Evolutionary conservation across 176 grass and related monocot genomes (phyloP).

Genomic region (Triticum urartu): DNA sequence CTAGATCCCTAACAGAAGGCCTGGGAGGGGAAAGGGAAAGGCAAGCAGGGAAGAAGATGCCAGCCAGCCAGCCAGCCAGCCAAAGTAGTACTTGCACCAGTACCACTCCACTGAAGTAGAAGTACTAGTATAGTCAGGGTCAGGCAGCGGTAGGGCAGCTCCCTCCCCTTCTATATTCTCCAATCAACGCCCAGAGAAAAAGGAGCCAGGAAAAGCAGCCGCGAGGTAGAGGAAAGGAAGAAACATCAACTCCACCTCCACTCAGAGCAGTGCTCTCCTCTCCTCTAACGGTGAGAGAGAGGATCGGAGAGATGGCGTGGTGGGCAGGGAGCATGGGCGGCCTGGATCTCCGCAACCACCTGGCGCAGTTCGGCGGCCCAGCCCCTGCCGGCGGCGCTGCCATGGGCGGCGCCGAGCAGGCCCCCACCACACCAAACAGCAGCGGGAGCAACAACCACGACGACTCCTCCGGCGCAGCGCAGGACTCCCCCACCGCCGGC

Average conservation of each 20-base stretch:
- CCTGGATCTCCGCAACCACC: conserved; percentile 63
- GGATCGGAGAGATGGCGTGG: conserved; percentile 48
- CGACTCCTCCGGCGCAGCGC: conserved; percentile 40
- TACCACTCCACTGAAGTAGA: not conserved
- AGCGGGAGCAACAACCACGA: conserved; percentile 74
- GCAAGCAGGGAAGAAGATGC: conserved; percentile 6
- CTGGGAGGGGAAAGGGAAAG: not conserved
- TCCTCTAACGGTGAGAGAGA: not conserved
- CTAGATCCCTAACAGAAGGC: not conserved
- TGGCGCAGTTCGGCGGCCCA: conserved; percentile 32
- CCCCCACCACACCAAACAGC: conserved; percentile 56
- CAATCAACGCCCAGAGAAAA: conserved; percentile 24
- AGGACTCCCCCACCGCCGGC: conserved; percentile 43
- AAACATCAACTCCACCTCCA: conserved; percentile 6
- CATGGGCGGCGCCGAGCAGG: not conserved
- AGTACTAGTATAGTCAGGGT: not conserved
- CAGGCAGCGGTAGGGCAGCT: not conserved
- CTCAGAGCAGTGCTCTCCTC: not conserved
- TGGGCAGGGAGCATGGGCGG: conserved; percentile 65
- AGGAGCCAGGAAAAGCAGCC: conserved; percentile 13
- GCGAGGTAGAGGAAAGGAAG: not conserved
- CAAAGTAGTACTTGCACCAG: conserved; percentile 5
- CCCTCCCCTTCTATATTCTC: conserved; percentile 15
- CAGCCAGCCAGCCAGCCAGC: too few species aligned
- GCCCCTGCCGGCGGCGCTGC: conserved; percentile 4